A percentile compares a stretch with the other conserved stretches of the same genome.
These are phyloP conservation scores for Mycocentrospora acerina DNA, from an alignment of 2,329 filamentous ascomycete genomes.

Conservation along the genomic window DNA sequence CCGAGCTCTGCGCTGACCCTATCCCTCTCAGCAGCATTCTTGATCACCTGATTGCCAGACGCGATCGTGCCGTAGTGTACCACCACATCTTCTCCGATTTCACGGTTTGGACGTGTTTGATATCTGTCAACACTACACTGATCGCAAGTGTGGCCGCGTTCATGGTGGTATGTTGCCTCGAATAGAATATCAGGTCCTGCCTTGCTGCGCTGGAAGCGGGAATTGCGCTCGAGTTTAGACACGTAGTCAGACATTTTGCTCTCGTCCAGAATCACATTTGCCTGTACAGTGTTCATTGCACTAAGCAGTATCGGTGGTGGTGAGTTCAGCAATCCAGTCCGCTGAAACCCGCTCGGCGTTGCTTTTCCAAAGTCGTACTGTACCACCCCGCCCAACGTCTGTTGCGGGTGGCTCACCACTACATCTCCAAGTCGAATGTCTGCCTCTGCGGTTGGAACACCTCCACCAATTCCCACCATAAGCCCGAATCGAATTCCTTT, in stretches of 20 bases:
- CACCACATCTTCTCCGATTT: constrained; percentile 1
- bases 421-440: constrained; percentile 5
- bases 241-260: constrained; percentile 1
- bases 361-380: constrained; percentile 9
- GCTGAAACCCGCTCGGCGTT: constrained; percentile 1
- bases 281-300: constrained; percentile 6
- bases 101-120: background rate
- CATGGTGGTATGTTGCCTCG: constrained; percentile 1
- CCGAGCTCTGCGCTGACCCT: constrained; percentile 9
- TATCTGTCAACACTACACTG: constrained; percentile 3
- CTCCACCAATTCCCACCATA: constrained; percentile 7
- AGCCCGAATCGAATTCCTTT: constrained; percentile 16
- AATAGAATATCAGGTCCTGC: constrained; percentile 4
- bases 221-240: constrained; percentile 1
- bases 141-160: background rate
- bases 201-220: background rate
- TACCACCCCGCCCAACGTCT: constrained; percentile 5
- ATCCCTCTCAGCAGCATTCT: constrained; percentile 7
- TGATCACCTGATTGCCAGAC: constrained; percentile 9
- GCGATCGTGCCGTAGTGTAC: constrained; percentile 12
- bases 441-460: constrained; percentile 1
- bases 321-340: constrained; percentile 7
- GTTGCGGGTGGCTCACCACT: constrained; percentile 3
- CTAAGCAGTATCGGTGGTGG: constrained; percentile 10
- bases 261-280: constrained; percentile 1